Evolutionary conservation across 2,329 filamentous ascomycete genomes (phyloP).

Genomic region (Neophaeococcomyces mojaviensis): DNA sequence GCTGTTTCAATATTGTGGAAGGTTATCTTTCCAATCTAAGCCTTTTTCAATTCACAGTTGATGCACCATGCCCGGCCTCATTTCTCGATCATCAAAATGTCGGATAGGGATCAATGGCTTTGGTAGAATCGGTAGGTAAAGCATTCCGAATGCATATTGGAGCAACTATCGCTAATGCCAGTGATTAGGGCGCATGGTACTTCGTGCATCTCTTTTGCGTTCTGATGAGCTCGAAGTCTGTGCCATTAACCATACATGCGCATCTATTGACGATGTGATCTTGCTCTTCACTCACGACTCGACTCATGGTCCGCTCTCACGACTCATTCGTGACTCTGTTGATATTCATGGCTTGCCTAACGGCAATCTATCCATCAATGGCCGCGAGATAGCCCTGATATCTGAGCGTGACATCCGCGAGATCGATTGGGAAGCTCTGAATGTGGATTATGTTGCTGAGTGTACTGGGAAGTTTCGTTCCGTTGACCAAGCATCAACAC

Average conservation of each 20-base stretch:
- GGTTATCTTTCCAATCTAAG: too few relatives aligned
- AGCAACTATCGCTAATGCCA: too few relatives aligned
- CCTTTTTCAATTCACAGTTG: too few relatives aligned
- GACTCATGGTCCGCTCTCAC: too few relatives aligned
- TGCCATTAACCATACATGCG: background rate
- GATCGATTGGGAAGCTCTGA: conserved; percentile 55
- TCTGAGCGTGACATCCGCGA: conserved; percentile 1
- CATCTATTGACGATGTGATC: background rate
- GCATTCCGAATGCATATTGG: too few relatives aligned
- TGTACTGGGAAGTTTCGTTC: background rate
- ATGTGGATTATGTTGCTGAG: conserved; percentile 46
- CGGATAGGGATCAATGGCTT: too few relatives aligned
- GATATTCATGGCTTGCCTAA: background rate
- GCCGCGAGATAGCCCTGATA: background rate
- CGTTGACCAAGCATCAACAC: background rate
- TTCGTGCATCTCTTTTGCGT: conserved; percentile 1
- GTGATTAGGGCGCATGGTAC: too few relatives aligned
- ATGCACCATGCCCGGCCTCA: too few relatives aligned
- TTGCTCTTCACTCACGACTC: background rate
- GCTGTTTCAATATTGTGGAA: too few relatives aligned
- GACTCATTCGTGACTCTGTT: background rate
- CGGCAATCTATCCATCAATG: background rate
- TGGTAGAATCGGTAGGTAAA: too few relatives aligned
- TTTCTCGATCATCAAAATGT: too few relatives aligned
- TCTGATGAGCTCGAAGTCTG: background rate